Evolutionary conservation across 1,284 basidiomycete species (phyloP).

Genomic region (Volvariella volvacea): DNA sequence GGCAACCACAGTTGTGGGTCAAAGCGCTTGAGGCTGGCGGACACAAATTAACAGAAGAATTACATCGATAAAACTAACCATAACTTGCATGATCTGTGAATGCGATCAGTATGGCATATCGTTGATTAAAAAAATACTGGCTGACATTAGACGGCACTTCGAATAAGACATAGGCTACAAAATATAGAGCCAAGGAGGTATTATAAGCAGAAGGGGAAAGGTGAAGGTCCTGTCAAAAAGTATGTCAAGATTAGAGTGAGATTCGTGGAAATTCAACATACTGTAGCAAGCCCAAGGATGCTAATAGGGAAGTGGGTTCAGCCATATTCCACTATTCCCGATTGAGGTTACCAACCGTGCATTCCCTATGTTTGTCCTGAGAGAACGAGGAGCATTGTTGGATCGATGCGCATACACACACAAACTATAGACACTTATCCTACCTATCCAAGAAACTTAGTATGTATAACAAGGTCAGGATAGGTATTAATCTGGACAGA

Average conservation of each 20-base stretch:
- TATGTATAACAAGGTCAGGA: conserved; percentile 56
- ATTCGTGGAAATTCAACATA: conserved; percentile 12
- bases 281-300: conserved; percentile 38
- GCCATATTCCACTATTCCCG: not conserved
- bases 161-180: conserved; percentile 62
- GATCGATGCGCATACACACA: conserved; percentile 1
- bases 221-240: conserved; percentile 33
- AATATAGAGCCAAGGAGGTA: conserved; percentile 55
- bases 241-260: not conserved
- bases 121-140: conserved; percentile 8
- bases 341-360: conserved; percentile 38
- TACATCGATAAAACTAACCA: conserved; percentile 1
- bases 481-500: conserved; percentile 38
- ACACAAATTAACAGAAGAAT: conserved; percentile 4
- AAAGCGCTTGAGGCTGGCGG: conserved; percentile 46
- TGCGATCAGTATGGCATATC: not conserved
- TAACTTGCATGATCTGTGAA: conserved; percentile 33
- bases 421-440: conserved; percentile 5
- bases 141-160: conserved; percentile 67
- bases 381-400: not conserved
- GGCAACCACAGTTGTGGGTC: conserved; percentile 57
- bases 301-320: not conserved
- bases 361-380: conserved; percentile 61
- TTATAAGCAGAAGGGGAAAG: conserved; percentile 48
- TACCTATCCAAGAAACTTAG: conserved; percentile 65